These are phyloP conservation scores for Fusarium coffeatum DNA, from an alignment of 2,329 filamentous ascomycete genomes.

Conservation along the genomic window DNA sequence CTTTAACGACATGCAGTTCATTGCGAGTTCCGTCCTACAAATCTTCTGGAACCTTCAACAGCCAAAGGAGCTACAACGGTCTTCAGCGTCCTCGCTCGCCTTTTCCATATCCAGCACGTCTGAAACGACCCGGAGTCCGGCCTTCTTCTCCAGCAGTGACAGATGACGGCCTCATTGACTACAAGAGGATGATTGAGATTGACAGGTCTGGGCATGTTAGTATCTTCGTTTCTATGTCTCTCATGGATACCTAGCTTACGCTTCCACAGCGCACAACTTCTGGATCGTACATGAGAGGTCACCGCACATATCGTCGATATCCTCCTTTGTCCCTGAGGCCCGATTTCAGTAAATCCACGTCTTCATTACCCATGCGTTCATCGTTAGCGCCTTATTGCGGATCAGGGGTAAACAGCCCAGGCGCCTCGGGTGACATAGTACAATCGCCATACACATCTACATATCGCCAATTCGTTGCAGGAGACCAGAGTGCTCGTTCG, in stretches of 20 bases:
- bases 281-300: conserved; percentile 55
- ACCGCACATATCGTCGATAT: conserved; percentile 51
- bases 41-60: conserved; percentile 62
- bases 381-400: conserved; percentile 45
- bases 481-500: conserved; percentile 56
- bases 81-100: conserved; percentile 68
- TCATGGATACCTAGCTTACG: background rate
- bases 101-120: conserved; percentile 68
- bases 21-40: conserved; percentile 59
- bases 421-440: conserved; percentile 53
- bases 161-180: conserved; percentile 61
- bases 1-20: conserved; percentile 65
- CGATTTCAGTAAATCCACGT: conserved; percentile 56
- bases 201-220: conserved; percentile 61
- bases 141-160: conserved; percentile 63
- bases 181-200: conserved; percentile 63
- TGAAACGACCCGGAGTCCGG: conserved; percentile 65
- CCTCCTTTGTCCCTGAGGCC: conserved; percentile 55
- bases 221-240: background rate
- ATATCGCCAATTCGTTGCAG: conserved; percentile 50
- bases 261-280: conserved; percentile 58
- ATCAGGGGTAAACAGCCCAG: conserved; percentile 42
- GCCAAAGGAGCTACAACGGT: conserved; percentile 55
- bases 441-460: conserved; percentile 45
- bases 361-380: conserved; percentile 52